Evolutionary conservation across 1,139 yeast species (phyloP), one percentile per base, ranked within the genome.

Genomic region (Waltiozyma sp.): DNA sequence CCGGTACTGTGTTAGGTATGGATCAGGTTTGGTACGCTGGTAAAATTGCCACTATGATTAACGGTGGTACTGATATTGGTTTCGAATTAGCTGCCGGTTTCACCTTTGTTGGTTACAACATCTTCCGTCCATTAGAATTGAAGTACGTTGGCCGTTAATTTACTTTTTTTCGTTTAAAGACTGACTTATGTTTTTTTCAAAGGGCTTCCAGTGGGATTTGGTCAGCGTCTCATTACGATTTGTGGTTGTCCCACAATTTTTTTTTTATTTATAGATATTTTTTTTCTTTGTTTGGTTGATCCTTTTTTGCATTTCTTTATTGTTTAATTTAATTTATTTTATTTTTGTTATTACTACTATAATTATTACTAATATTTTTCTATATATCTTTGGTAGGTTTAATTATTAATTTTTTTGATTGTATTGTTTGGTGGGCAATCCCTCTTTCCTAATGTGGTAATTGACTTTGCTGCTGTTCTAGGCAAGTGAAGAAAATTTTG

Each of bases 1-100:
- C 82, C 38, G 96, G 96, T 60, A 86, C 80, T 38, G 94, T 77
- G 16, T 48, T 84, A 37, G 96, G 96, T 51, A 86, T 88, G 93
- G 68, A 72, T 59, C 95, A 87, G 68, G 73, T 73, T 11, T 88
- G 94, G 88, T 89, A 79, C 67, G 61, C 61, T 14, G 95, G 96
- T 51, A 80, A 75, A 40, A 56, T 86, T 53, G 91, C 79, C 38
- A 60, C 55, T 39, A 52, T 63, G 49, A 79, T 85, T 56, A 39
- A 42, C 19, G 37, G 39, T 14, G 93, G 94, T 56, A 96, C 89
- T 52, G 96, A 88, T 62, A 73, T 88, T 55, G 96, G 95, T 36
- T 85, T 85, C 56, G 95, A 85, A 65, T 68, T 89, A 50, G 86
- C 81, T 36, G 72, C 74, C 49, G 75, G 67, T 4, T 88, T 88